A percentile compares a stretch with the other conserved stretches of the same genome.
Conservation (phyloP, 257 asterid species). For the Jasminum sambac region DNA sequence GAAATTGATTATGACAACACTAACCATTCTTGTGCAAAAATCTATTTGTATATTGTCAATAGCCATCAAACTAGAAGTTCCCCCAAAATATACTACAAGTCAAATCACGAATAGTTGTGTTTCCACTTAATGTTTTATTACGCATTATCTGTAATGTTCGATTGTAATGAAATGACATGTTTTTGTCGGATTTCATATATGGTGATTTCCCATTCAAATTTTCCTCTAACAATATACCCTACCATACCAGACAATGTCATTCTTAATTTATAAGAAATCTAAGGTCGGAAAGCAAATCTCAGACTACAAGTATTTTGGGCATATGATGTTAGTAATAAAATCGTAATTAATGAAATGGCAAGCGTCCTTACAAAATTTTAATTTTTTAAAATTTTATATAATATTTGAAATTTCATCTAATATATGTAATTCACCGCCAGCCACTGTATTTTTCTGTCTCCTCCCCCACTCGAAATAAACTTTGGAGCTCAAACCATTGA, state of each 20-base stretch:
- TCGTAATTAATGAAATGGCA: too few species aligned
- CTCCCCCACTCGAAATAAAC: too few species aligned
- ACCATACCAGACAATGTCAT: neutral
- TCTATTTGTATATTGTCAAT: neutral
- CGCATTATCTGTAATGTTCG: slow-evolving; percentile 21
- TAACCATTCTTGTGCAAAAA: neutral
- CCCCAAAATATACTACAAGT: slow-evolving; percentile 8
- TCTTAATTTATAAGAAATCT: neutral
- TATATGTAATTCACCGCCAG: too few species aligned
- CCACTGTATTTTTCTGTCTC: too few species aligned
- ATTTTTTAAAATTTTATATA: too few species aligned
- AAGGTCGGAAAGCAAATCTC: neutral
- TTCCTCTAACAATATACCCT: neutral
- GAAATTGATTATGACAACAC: slow-evolving; percentile 25
- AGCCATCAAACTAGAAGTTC: neutral
- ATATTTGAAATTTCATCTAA: too few species aligned
- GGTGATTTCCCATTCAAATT: neutral
- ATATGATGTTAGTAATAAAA: too few species aligned
- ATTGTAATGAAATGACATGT: neutral
- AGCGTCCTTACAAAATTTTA: too few species aligned
- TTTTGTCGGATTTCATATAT: slow-evolving; percentile 1
- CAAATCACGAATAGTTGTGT: neutral
- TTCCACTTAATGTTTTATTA: slow-evolving; percentile 7
- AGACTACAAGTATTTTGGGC: neutral
- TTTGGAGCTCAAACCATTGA: too few species aligned